Evolutionary conservation across 768 basidiomycete genomes (phyloP), one percentile per base, ranked within the genome.

Genomic region (Boletus tomentosulus): DNA sequence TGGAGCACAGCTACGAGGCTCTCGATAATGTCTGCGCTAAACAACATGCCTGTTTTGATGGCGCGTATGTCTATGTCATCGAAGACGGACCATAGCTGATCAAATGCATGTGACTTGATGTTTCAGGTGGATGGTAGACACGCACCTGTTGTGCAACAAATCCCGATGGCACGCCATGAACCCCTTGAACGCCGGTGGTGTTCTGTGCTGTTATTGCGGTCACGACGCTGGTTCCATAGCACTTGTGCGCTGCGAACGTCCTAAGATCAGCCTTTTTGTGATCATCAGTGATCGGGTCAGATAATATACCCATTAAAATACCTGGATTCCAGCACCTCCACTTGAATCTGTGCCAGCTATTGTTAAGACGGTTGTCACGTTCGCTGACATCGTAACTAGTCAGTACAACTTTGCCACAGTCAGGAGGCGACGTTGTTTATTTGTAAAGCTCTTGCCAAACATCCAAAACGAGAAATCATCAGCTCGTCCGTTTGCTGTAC

Each of bases 11-110:
- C 56, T 2, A 80, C 78, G 4, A 92, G 76, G 0, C 78, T 74
- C 11, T 65, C 70, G 24, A 82, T 80, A 43, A 76, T 82, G 0
- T 71, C 75, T 0, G 78, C 74, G 54, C 86, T 80, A 61, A 78
- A 86, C 1, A 98, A 77, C 95, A 97, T 96, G 12, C 95, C 94
- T 0, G 88, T 89, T 71, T 98, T 98, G 59, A 97, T 81, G 2
- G 84, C 87, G 37, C 76, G 71, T 11, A 91, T 73, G 6, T 82
- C 70, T 35, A 91, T 78, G 64, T 97, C 94, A 12, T 78, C 76
- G 27, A 95, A 65, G 3, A 97, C 80, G 0, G 84, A 83, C 10
- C 65, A 67, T 19, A 96, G 77, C 91, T 94, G 61, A 4, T 2
- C n/a, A 15, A 16, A 15, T 13, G 30, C 6, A 24, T 42, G 19